Percentiles rank a stretch among this genome's conserved stretches.
Conservation (phyloP, 2,329 filamentous ascomycete species). For the Parastagonospora nodorum region DNA sequence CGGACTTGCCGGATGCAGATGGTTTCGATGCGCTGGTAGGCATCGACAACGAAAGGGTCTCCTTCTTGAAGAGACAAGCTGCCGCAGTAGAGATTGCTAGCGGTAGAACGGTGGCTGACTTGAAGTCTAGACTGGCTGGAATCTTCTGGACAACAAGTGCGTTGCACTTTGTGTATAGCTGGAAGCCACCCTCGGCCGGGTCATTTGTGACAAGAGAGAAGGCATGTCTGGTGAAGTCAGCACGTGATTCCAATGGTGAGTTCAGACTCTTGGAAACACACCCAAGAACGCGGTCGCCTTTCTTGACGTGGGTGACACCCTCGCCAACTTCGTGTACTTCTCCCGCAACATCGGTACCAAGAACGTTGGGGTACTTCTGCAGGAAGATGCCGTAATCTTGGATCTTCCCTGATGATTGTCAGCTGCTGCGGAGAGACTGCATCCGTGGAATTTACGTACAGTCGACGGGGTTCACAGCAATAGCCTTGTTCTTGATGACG, state of each 20-base stretch:
- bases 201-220: conserved; percentile 30
- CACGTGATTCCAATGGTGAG: background rate
- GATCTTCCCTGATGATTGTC: conserved; percentile 31
- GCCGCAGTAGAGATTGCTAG: conserved; percentile 52
- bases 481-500: conserved; percentile 40
- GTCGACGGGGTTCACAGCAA: conserved; percentile 42
- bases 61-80: conserved; percentile 49
- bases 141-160: conserved; percentile 44
- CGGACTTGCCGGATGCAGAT: conserved; percentile 41
- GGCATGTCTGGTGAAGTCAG: conserved; percentile 24
- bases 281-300: conserved; percentile 53
- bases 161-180: conserved; percentile 40
- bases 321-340: conserved; percentile 54
- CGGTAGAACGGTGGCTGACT: conserved; percentile 49
- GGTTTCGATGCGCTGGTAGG: conserved; percentile 42
- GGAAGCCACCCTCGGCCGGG: conserved; percentile 37
- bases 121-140: conserved; percentile 46
- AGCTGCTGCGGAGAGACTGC: conserved; percentile 1
- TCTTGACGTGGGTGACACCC: conserved; percentile 51
- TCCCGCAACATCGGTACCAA: conserved; percentile 53
- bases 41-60: conserved; percentile 46
- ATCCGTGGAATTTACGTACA: conserved; percentile 16
- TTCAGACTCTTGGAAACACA: conserved; percentile 8
- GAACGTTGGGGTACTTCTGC: conserved; percentile 40
- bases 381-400: conserved; percentile 43